phyloP scores from a whole-genome alignment of 768 basidiomycete genomes.

The Xerocomellus dryophilus region DNA sequence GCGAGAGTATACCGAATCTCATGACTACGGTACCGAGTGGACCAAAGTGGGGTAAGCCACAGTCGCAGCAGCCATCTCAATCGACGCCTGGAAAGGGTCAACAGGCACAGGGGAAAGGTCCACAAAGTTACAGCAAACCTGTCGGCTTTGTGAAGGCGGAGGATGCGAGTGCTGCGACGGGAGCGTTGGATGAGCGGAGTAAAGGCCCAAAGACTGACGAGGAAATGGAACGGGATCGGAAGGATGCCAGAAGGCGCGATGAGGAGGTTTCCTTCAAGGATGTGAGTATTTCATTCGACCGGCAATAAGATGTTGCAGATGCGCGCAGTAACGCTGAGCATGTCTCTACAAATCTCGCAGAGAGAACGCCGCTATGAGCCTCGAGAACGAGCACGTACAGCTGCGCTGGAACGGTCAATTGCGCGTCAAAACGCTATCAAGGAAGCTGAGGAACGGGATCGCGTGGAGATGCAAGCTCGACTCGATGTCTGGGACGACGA shows the following conservation, averaged over 20 bases:
- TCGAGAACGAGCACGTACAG: constrained; percentile 79
- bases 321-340: neutral
- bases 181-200: constrained; percentile 35
- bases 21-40: constrained; percentile 54
- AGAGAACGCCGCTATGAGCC: constrained; percentile 93
- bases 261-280: constrained; percentile 85
- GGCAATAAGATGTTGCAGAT: neutral
- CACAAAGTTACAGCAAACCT: constrained; percentile 77
- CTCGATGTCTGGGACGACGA: constrained; percentile 93
- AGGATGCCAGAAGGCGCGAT: constrained; percentile 69
- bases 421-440: constrained; percentile 65
- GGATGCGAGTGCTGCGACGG: constrained; percentile 40
- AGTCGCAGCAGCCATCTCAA: constrained; percentile 36
- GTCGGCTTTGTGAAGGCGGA: constrained; percentile 80
- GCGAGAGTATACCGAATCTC: constrained; percentile 51
- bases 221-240: constrained; percentile 80
- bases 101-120: constrained; percentile 59
- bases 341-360: constrained; percentile 38
- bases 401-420: constrained; percentile 71
- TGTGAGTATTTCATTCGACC: constrained; percentile 46
- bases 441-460: constrained; percentile 78
- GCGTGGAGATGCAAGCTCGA: constrained; percentile 72
- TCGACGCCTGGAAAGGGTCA: constrained; percentile 37
- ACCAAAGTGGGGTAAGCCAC: constrained; percentile 71
- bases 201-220: constrained; percentile 73